Evolutionary conservation across 805 yeast species (phyloP).

Genomic region (Metschnikowia peoriensis): DNA sequence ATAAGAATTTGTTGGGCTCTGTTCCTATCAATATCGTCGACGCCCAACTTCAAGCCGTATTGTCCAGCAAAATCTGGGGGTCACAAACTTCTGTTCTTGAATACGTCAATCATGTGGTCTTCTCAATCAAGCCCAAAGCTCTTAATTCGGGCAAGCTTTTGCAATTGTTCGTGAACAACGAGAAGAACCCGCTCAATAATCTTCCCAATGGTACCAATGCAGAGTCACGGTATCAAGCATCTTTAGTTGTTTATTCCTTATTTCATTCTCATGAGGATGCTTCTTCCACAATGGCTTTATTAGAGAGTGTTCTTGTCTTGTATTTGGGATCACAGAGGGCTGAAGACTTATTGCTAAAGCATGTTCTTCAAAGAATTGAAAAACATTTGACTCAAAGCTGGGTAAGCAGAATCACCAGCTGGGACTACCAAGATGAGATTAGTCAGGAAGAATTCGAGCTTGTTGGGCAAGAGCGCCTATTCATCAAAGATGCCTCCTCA

Average conservation of each 20-base stretch:
- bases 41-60: conserved; percentile 63
- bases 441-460: conserved; percentile 43
- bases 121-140: conserved; percentile 30
- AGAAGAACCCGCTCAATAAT: conserved; percentile 32
- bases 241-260: conserved; percentile 49
- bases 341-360: conserved; percentile 61
- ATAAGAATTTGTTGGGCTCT: conserved; percentile 26
- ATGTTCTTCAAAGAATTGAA: conserved; percentile 59
- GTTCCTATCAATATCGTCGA: conserved; percentile 50
- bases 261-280: conserved; percentile 45
- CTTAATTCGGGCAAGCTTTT: conserved; percentile 51
- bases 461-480: conserved; percentile 47
- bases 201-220: conserved; percentile 21
- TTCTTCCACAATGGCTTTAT: conserved; percentile 47
- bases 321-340: conserved; percentile 64
- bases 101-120: conserved; percentile 41
- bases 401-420: conserved; percentile 58
- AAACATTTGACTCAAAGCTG: conserved; percentile 52
- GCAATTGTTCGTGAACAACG: conserved; percentile 63
- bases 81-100: conserved; percentile 39
- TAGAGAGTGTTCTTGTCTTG: conserved; percentile 45
- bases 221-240: conserved; percentile 38
- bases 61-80: conserved; percentile 48
- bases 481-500: conserved; percentile 44
- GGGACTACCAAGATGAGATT: conserved; percentile 59